Evolutionary conservation across 495 filamentous ascomycete species (phyloP).

Genomic region (Hypoxylon cercidicola): DNA sequence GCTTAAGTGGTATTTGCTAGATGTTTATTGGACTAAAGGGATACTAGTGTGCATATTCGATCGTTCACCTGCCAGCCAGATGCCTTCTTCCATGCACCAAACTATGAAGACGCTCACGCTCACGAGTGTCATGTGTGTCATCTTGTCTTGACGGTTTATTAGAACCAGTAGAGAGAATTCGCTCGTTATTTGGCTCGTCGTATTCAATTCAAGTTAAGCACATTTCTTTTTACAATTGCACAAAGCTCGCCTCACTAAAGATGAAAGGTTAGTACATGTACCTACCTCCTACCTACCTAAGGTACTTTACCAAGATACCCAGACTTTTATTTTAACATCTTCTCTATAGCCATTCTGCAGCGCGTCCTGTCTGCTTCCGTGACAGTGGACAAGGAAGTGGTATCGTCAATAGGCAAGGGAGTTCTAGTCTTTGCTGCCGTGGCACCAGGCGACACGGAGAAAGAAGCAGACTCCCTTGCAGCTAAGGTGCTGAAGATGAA

Average conservation of each 20-base stretch:
- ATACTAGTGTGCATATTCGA: too few relatives aligned
- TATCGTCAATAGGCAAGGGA: slow-evolving; percentile 90
- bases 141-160: too few relatives aligned
- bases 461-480: slow-evolving; percentile 85
- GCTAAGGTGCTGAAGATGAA: slow-evolving; percentile 88
- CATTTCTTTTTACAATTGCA: too few relatives aligned
- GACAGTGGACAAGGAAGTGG: slow-evolving; percentile 88
- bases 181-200: too few relatives aligned
- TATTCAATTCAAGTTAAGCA: too few relatives aligned
- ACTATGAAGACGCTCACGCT: too few relatives aligned
- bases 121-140: too few relatives aligned
- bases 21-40: too few relatives aligned
- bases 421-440: slow-evolving; percentile 92
- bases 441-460: slow-evolving; percentile 87
- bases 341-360: slow-evolving; percentile 82
- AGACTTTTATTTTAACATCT: slow-evolving; percentile 19
- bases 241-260: not conserved
- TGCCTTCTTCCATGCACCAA: too few relatives aligned
- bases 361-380: slow-evolving; percentile 97
- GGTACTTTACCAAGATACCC: not conserved
- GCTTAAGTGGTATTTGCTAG: too few relatives aligned
- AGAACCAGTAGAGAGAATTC: too few relatives aligned
- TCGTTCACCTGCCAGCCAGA: too few relatives aligned
- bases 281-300: not conserved
- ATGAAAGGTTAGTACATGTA: slow-evolving; percentile 17